phyloP scores from a whole-genome alignment of 306 rosid species.

The Ziziphus jujuba region DNA sequence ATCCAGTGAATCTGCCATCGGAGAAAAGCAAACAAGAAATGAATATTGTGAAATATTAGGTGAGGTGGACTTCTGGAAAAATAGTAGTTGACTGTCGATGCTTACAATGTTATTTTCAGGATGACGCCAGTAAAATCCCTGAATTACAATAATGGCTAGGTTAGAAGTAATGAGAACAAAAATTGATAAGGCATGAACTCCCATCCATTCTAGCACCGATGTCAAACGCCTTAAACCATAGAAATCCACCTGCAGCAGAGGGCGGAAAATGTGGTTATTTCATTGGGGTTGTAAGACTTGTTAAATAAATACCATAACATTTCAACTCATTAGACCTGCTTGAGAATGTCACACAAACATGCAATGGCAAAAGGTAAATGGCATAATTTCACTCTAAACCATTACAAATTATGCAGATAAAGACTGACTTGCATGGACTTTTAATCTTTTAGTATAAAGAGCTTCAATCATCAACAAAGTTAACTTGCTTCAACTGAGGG shows the following conservation, averaged over 20 bases:
- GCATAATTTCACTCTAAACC: not conserved
- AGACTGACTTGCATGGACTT: not conserved
- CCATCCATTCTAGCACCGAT: constrained; percentile 78
- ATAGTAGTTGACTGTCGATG: not conserved
- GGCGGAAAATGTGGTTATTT: constrained; percentile 15
- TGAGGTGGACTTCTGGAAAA: not conserved
- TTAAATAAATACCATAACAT: not conserved
- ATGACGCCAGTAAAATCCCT: constrained; percentile 68
- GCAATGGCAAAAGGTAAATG: no score
- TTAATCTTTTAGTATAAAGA: not conserved
- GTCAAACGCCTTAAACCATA: constrained; percentile 55
- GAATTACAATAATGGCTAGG: constrained; percentile 61
- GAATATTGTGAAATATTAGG: not conserved
- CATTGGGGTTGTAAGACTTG: not conserved
- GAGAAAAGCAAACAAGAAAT: constrained; percentile 15
- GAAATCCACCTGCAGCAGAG: constrained; percentile 67
- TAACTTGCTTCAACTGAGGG: not conserved
- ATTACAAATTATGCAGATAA: not conserved
- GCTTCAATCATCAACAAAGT: not conserved
- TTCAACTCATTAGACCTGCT: not conserved
- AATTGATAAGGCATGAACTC: constrained; percentile 73
- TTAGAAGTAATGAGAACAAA: constrained; percentile 72
- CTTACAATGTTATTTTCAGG: constrained; percentile 79
- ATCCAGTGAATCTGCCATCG: constrained; percentile 68
- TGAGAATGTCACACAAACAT: not conserved